Evolutionary conservation across 345 rosid species (phyloP).

Genomic region (Orychophragmus violaceus): DNA sequence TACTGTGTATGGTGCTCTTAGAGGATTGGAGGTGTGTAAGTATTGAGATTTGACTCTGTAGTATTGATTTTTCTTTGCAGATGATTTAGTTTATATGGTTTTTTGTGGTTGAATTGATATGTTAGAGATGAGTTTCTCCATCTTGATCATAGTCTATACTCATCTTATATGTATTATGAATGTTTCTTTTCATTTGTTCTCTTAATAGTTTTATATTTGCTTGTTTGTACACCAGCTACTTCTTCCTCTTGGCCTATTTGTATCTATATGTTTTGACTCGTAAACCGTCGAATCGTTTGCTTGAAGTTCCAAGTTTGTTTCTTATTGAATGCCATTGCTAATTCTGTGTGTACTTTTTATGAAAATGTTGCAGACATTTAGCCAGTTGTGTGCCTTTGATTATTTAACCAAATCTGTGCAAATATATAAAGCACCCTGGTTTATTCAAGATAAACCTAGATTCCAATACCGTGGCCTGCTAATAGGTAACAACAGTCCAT

Average conservation of each 20-base stretch:
- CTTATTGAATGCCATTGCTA: background rate
- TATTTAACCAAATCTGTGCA: conserved; percentile 58
- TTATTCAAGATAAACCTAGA: conserved; percentile 78
- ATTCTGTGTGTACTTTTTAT: background rate
- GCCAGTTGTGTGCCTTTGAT: conserved; percentile 83
- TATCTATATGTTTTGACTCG: background rate
- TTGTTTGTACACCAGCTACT: too few relatives aligned
- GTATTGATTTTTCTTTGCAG: background rate
- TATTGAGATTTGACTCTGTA: conserved; percentile 3
- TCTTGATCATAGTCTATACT: background rate
- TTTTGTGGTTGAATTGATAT: background rate
- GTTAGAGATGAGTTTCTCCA: background rate
- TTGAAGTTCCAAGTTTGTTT: background rate
- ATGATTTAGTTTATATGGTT: background rate
- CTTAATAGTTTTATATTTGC: background rate
- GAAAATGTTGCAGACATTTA: conserved; percentile 65
- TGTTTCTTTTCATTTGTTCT: background rate
- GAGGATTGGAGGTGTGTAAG: conserved; percentile 80
- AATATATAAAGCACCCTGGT: conserved; percentile 80
- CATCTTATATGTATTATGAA: background rate
- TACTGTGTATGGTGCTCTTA: conserved; percentile 79
- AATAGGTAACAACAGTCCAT: conserved; percentile 45
- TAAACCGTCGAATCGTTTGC: background rate
- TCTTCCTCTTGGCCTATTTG: background rate
- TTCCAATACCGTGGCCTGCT: conserved; percentile 80